These are phyloP conservation scores for Pythium periplocum DNA, from an alignment of 352 stramenopile species.

Conservation along the genomic window DNA sequence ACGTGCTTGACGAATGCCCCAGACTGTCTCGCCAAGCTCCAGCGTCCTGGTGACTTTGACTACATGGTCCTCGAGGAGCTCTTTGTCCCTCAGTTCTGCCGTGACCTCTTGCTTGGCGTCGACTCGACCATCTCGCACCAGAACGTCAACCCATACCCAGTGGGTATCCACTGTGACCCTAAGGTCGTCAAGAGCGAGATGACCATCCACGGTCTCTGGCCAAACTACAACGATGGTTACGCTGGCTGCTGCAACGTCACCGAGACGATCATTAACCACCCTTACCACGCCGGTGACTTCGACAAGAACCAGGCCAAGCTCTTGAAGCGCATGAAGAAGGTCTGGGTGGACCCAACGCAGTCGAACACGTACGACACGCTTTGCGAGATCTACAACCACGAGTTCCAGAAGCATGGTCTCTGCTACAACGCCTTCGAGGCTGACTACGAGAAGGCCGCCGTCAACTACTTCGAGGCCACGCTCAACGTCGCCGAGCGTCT, in stretches of 20 bases:
- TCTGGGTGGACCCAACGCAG: slow-evolving; percentile 67
- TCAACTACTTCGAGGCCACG: slow-evolving; percentile 60
- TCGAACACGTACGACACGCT: slow-evolving; percentile 45
- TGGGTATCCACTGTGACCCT: slow-evolving; percentile 38
- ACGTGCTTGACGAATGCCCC: slow-evolving; percentile 50
- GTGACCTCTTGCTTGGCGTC: slow-evolving; percentile 58
- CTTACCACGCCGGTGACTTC: slow-evolving; percentile 46
- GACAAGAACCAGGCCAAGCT: slow-evolving; percentile 34
- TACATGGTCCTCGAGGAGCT: slow-evolving; percentile 75
- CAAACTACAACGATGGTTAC: slow-evolving; percentile 75
- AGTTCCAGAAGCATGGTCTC: slow-evolving; percentile 80
- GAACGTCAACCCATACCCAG: slow-evolving; percentile 64
- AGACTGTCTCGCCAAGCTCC: slow-evolving; percentile 52
- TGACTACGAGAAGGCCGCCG: slow-evolving; percentile 42
- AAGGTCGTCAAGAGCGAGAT: slow-evolving; percentile 44
- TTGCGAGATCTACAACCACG: slow-evolving; percentile 80
- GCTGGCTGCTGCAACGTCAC: slow-evolving; percentile 65
- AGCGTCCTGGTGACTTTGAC: slow-evolving; percentile 65
- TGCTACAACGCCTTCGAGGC: slow-evolving; percentile 57
- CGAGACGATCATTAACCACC: slow-evolving; percentile 46
- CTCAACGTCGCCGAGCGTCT: slow-evolving; percentile 42
- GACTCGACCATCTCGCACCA: slow-evolving; percentile 79
- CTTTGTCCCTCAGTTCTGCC: slow-evolving; percentile 78
- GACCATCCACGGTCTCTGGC: slow-evolving; percentile 75
- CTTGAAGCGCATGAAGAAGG: slow-evolving; percentile 44